Evolutionary conservation across 2,329 filamentous ascomycete species (phyloP), one percentile per base, ranked within the genome.

Genomic region (Alternaria sp.): DNA sequence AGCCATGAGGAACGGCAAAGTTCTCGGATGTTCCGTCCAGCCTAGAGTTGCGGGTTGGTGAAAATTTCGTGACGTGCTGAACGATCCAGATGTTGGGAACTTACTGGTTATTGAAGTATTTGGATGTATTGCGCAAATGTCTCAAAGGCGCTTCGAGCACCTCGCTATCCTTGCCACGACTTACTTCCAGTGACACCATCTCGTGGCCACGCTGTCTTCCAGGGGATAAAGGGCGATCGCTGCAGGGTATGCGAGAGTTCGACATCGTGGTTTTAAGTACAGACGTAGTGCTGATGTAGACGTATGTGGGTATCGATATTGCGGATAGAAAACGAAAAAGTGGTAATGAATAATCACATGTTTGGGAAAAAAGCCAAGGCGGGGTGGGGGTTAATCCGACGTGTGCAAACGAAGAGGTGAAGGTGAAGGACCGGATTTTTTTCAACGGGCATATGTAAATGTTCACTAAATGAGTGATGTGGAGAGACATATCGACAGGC

Each of bases 321-420:
- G 21, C 11, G 17, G 29, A n/a, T 29, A 34, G 17, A 34, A 46
- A 14, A 34, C 13, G 29, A 21, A 41, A 41, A 28, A 46, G 44
- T 46, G 29, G 29, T 11, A 34, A n/a, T n/a, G 11, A 17, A 14
- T 17, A 21, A 23, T 33, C 9, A 46, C n/a, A 50, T 14, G 21
- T 21, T 17, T 33, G 17, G 17, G 37, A 5, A 13, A 50, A 37
- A 17, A 2, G 46, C 37, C 33, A 37, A 50, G 17, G 46, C 5
- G 31, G 31, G 33, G 46, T 50, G 14, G 17, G 17, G 24, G 23
- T 50, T 24, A 14, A 13, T n/a, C 17, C 17, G 17, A 17, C 17
- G 26, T 31, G 17, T 13, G 46, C 46, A 50, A 50, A 37, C 33
- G 33, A 14, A 17, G 14, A 50, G 26, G 46, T 50, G 46, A 50